Conservation (phyloP, 2,329 filamentous ascomycete species). For the Aureobasidium musti region DNA sequence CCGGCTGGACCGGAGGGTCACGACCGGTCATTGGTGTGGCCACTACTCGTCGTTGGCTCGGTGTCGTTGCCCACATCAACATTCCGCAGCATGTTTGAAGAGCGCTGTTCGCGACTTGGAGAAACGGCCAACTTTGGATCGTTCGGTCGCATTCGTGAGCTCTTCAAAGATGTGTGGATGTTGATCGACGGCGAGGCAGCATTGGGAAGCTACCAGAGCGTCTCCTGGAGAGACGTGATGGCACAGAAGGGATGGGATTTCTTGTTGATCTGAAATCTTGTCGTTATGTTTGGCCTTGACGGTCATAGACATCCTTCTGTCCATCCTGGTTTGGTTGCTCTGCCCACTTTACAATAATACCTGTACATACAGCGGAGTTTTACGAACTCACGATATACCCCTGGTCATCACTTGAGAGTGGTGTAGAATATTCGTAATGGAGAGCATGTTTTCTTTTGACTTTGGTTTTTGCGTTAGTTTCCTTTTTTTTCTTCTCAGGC, state of each 20-base stretch:
- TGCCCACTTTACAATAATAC: background rate
- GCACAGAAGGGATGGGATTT: conserved; percentile 88
- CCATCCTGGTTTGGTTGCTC: conserved; percentile 27
- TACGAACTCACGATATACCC: conserved; percentile 16
- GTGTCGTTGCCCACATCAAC: conserved; percentile 70
- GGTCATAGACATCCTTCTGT: background rate
- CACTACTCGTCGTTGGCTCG: conserved; percentile 82
- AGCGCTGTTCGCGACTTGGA: conserved; percentile 72
- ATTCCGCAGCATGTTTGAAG: conserved; percentile 77
- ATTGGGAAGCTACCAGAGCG: conserved; percentile 60
- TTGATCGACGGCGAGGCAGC: conserved; percentile 65
- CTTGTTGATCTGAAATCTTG: conserved; percentile 68
- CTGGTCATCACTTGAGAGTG: background rate
- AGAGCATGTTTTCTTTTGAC: background rate
- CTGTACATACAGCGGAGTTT: conserved; percentile 19
- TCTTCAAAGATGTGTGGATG: conserved; percentile 81
- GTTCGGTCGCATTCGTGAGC: conserved; percentile 76
- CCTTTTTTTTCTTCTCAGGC: background rate
- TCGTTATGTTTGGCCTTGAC: background rate
- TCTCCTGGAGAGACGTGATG: conserved; percentile 97
- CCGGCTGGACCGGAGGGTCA: conserved; percentile 79
- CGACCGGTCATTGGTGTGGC: conserved; percentile 90
- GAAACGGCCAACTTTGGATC: conserved; percentile 78
- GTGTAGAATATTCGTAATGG: conserved; percentile 7
- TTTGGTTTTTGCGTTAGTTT: background rate